Base-by-base conservation (phyloP, 306 rosid genomes). In the Rubus idaeus region DNA sequence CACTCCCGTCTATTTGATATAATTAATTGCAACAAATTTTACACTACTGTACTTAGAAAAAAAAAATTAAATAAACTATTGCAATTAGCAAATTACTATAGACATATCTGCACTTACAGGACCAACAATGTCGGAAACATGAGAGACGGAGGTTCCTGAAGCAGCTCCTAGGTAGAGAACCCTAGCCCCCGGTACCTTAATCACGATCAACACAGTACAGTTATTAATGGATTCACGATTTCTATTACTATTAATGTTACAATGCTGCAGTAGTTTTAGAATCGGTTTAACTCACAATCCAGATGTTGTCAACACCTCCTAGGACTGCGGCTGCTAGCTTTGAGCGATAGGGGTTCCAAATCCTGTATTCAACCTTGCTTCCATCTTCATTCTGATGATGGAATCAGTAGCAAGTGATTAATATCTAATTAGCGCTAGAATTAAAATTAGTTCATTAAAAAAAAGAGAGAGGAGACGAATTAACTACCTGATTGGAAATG, bases 91-190 rank as follows among this genome's bases (percentile, higher is more conserved):
- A n/a, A n/a, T n/a, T 10, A 52, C 5, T 6, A 17, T 52, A 18
- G 58, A 52, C 23, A 52, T 52, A 18, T 17, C n/a, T 52, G 58
- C 58, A 84, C 91, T 84, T 83, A 93, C 98, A 16, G 96, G 93
- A 16, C 98, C 98, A 80, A 93, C 93, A 74, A 93, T n/a, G 75
- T 93, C 97, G n/a, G 97, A 91, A 18, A 93, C 98, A 20, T 93
- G 97, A 56, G 97, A 91, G 17, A 93, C 97, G 0, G 96, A 89
- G 51, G 96, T 89, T 11, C 98, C 97, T 12, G 97, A 91, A 77
- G 98, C 97, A 81, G 95, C 96, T 30, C 98, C 93, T 3, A 93
- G 89, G 82, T 93, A 93, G 18, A 93, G 89, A 58, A 93, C 90
- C 46, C 82, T 78, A 17, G 93, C 87, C 73, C 96, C 96, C 40